These are phyloP conservation scores for Fusarium stilboides DNA, from an alignment of 2,329 filamentous ascomycete species.

Conservation along the genomic window DNA sequence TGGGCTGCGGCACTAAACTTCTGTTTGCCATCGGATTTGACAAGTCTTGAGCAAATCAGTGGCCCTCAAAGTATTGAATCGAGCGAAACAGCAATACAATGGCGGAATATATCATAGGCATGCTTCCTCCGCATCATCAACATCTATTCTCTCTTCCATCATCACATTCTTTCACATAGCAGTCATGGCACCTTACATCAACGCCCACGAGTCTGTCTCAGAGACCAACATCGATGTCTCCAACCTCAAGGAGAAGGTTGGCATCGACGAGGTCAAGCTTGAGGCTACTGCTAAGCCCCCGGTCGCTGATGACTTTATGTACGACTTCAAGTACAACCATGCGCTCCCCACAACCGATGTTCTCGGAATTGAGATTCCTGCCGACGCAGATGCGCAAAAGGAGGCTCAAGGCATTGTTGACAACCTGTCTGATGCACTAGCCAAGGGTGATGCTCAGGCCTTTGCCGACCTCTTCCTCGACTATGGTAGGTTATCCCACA, in stretches of 20 bases:
- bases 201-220: conserved; percentile 5
- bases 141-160: not conserved
- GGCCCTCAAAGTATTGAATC: not conserved
- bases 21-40: conserved; percentile 10
- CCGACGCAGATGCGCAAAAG: conserved; percentile 35
- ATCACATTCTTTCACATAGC: conserved; percentile 12
- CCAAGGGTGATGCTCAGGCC: conserved; percentile 4
- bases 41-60: not conserved
- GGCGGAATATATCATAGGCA: not conserved
- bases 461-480: conserved; percentile 18
- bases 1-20: not conserved
- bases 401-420: conserved; percentile 44
- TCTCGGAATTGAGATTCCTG: conserved; percentile 51
- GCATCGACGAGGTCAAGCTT: conserved; percentile 6
- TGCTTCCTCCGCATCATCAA: not conserved
- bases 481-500: not conserved
- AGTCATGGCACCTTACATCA: conserved; percentile 20
- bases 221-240: not conserved
- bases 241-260: conserved; percentile 11
- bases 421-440: conserved; percentile 30
- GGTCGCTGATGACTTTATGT: conserved; percentile 56
- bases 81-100: not conserved
- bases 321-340: conserved; percentile 59
- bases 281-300: conserved; percentile 11
- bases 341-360: conserved; percentile 51